Evolutionary conservation across 2,329 filamentous ascomycete genomes (phyloP), one percentile per base, ranked within the genome.

Genomic region (Phialophora expanda): DNA sequence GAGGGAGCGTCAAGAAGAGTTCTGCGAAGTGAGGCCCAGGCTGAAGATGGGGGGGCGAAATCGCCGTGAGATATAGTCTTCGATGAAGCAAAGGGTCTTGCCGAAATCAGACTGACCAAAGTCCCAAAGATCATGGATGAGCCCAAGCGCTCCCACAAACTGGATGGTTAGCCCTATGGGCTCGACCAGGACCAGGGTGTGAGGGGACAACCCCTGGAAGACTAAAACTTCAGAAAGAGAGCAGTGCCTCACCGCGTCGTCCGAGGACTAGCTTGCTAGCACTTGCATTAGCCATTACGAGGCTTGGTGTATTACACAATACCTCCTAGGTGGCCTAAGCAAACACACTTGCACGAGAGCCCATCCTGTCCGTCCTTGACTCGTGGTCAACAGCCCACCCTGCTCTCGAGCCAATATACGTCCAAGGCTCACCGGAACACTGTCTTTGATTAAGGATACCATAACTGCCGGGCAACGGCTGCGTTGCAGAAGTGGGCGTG

Each of bases 1-100:
- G 34, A 61, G 30, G 46, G 46, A 61, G n/a, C 20, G n/a, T 8
- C 17, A 53, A 62, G 64, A 55, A 56, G 55, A 61, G 56, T 53
- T 50, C 46, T 53, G 28, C 8, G 48, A 55, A 48, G 66, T 60
- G 65, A 65, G 28, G 56, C 65, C 62, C 62, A 64, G 65, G 56
- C 56, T 62, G 65, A 30, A 46, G 41, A 50, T 61, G 57, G 59
- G 64, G 64, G 67, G 67, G 67, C 65, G 65, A 69, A 69, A 69
- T 69, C 65, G 17, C 28, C 14, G 59, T 64, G 62, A 69, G 67
- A 66, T 69, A 69, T 69, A 69, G 56, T 67, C 56, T 56, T 66
- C 48, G 46, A 62, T 61, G 24, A 61, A 54, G 46, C 48, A 54
- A 51, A 67, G 63, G 64, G 55, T 66, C 58, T 61, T 67, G 53